A percentile compares a stretch with the other conserved stretches of the same genome.
Conservation (phyloP, 345 rosid genomes). For the Dipteronia dyeriana region DNA sequence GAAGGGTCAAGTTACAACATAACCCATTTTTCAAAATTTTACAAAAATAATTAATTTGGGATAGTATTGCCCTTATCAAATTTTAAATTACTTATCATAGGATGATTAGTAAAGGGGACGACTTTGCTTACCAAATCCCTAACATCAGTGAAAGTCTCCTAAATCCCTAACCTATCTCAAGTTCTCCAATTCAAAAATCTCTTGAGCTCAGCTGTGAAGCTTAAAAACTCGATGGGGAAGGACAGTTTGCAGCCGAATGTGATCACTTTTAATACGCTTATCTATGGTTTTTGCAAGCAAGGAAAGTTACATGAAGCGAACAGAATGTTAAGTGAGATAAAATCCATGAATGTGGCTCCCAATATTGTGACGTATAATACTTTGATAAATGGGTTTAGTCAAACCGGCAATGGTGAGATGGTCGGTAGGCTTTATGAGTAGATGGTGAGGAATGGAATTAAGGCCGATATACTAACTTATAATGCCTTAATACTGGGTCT, state of each 20-base stretch:
- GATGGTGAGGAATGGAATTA: too few species aligned
- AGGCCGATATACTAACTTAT: slow-evolving; percentile 70
- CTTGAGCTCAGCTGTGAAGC: slow-evolving; percentile 57
- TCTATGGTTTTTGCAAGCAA: slow-evolving; percentile 65
- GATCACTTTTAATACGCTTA: slow-evolving; percentile 68
- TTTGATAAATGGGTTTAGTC: slow-evolving; percentile 70
- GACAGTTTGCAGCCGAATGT: slow-evolving; percentile 53
- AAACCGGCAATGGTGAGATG: slow-evolving; percentile 54
- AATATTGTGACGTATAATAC: slow-evolving; percentile 70
- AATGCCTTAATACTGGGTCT: slow-evolving; percentile 79
- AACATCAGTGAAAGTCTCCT: too few species aligned
- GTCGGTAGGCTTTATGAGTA: slow-evolving; percentile 61
- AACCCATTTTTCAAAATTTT: too few species aligned
- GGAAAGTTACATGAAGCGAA: slow-evolving; percentile 62
- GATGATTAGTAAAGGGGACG: too few species aligned
- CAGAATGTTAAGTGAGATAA: slow-evolving; percentile 64
- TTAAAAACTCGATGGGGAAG: slow-evolving; percentile 57
- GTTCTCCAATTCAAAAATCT: too few species aligned
- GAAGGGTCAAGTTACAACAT: too few species aligned
- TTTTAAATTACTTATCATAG: too few species aligned
- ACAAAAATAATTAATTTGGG: too few species aligned
- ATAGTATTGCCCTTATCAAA: too few species aligned
- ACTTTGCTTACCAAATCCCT: too few species aligned
- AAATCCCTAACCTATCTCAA: too few species aligned
- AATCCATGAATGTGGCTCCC: slow-evolving; percentile 52